phyloP scores from a whole-genome alignment of 805 yeast species.

The Jamesozyma piceae region DNA sequence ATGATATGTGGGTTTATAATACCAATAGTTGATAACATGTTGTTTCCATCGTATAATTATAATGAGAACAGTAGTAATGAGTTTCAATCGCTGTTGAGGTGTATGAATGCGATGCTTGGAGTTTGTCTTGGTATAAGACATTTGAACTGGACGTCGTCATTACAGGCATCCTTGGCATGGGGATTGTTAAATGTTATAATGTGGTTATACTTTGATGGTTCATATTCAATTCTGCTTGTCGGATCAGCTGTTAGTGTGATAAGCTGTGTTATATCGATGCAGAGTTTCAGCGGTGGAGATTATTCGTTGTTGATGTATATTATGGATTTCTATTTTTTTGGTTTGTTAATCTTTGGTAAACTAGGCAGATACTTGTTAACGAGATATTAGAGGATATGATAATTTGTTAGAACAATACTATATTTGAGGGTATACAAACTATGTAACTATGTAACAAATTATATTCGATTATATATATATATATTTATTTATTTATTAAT shows the following conservation, averaged over 20 bases:
- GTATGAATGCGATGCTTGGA: constrained; percentile 50
- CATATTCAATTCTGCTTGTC: constrained; percentile 43
- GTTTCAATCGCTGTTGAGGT: constrained; percentile 37
- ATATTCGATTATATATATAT: background rate
- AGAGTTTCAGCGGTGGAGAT: background rate
- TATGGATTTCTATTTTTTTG: constrained; percentile 52
- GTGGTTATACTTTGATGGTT: constrained; percentile 58
- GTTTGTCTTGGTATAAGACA: constrained; percentile 58
- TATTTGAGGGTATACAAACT: too few species aligned
- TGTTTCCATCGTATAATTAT: background rate
- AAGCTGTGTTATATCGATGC: constrained; percentile 12
- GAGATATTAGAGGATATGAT: background rate
- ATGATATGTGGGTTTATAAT: constrained; percentile 46
- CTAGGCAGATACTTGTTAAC: constrained; percentile 47
- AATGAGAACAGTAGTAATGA: constrained; percentile 3
- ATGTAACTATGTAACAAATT: too few species aligned
- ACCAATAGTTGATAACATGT: constrained; percentile 33
- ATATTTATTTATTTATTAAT: background rate
- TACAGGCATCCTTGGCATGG: constrained; percentile 58
- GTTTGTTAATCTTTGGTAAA: constrained; percentile 58
- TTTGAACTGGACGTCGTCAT: constrained; percentile 54
- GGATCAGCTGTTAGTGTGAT: constrained; percentile 24
- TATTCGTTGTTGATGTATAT: constrained; percentile 11
- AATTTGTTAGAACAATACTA: background rate
- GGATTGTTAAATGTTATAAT: constrained; percentile 50